A percentile compares a stretch with the other conserved stretches of the same genome.
phyloP scores from a whole-genome alignment of 2,329 filamentous ascomycete genomes.

The Verticillium tricorpus region DNA sequence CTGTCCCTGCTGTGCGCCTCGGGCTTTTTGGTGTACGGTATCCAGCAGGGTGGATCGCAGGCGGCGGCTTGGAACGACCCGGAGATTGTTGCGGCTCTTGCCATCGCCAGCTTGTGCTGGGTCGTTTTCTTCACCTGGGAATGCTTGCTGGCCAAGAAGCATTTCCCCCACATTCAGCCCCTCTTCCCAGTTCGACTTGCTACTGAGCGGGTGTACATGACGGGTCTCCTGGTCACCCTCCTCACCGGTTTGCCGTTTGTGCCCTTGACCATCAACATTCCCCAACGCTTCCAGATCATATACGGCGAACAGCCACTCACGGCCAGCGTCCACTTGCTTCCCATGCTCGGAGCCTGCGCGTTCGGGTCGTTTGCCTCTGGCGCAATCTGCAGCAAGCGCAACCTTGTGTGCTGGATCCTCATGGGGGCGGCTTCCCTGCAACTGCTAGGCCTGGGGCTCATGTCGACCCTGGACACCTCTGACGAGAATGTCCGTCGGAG shows the following conservation, averaged over 20 bases:
- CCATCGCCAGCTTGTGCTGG: constrained; percentile 43
- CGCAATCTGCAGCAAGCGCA: constrained; percentile 46
- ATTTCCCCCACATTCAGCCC: constrained; percentile 39
- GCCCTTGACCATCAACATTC: constrained; percentile 52
- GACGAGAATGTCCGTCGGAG: constrained; percentile 31
- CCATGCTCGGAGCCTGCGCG: constrained; percentile 52
- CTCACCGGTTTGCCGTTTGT: constrained; percentile 56
- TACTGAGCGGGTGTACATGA: constrained; percentile 43
- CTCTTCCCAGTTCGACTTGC: constrained; percentile 50
- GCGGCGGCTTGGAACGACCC: constrained; percentile 47
- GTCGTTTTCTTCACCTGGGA: constrained; percentile 48
- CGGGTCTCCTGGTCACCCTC: constrained; percentile 47
- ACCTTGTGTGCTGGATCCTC: constrained; percentile 49
- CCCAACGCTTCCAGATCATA: constrained; percentile 57
- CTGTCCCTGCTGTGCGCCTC: constrained; percentile 46
- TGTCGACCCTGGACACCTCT: constrained; percentile 36
- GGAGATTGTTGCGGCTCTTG: constrained; percentile 44
- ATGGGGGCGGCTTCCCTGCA: constrained; percentile 46
- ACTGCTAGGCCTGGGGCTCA: constrained; percentile 45
- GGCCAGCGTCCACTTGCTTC: constrained; percentile 54
- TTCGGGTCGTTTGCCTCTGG: constrained; percentile 53
- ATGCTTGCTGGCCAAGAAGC: constrained; percentile 32
- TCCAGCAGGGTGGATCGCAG: constrained; percentile 53
- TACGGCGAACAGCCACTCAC: constrained; percentile 47
- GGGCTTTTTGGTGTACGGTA: constrained; percentile 48